A percentile compares a stretch with the other conserved stretches of the same genome.
Evolutionary conservation across 1,139 yeast species (phyloP).

Genomic region (Saccharomyces pastorianus): DNA sequence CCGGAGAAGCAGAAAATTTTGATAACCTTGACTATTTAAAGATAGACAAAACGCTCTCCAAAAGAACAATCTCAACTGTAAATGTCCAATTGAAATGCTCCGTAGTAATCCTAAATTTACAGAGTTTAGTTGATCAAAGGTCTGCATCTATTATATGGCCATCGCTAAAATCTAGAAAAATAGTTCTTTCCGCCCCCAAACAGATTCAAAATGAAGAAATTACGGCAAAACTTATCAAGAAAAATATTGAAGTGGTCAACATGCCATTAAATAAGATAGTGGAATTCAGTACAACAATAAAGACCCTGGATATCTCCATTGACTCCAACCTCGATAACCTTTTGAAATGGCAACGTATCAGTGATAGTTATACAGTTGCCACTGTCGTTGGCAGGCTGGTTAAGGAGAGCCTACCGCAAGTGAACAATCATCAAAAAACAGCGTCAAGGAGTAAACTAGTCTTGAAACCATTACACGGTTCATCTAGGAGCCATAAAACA

Average conservation of each 20-base stretch:
- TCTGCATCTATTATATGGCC: conserved; percentile 76
- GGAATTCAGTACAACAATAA: conserved; percentile 52
- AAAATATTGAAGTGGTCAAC: conserved; percentile 31
- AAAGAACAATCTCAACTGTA: conserved; percentile 35
- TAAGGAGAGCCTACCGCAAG: conserved; percentile 31
- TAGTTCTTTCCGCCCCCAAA: conserved; percentile 50
- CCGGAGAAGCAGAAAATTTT: conserved; percentile 21
- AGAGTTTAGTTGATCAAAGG: conserved; percentile 79
- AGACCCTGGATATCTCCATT: conserved; percentile 63
- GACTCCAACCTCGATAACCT: conserved; percentile 57
- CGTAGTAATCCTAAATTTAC: conserved; percentile 68
- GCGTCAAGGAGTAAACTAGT: conserved; percentile 17
- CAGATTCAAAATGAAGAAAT: conserved; percentile 20
- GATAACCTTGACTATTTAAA: conserved; percentile 48
- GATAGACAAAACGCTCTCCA: conserved; percentile 42
- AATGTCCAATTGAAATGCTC: conserved; percentile 57
- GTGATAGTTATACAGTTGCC: conserved; percentile 75
- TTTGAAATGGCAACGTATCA: conserved; percentile 76
- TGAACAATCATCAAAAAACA: conserved; percentile 10
- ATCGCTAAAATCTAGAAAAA: conserved; percentile 67
- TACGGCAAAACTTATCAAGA: conserved; percentile 17
- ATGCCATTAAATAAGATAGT: conserved; percentile 39
- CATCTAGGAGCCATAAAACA: conserved; percentile 5
- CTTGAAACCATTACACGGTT: conserved; percentile 23
- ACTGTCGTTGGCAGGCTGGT: conserved; percentile 70